Conservation (phyloP, 2,329 filamentous ascomycete species). For the Colletotrichum sojae region DNA sequence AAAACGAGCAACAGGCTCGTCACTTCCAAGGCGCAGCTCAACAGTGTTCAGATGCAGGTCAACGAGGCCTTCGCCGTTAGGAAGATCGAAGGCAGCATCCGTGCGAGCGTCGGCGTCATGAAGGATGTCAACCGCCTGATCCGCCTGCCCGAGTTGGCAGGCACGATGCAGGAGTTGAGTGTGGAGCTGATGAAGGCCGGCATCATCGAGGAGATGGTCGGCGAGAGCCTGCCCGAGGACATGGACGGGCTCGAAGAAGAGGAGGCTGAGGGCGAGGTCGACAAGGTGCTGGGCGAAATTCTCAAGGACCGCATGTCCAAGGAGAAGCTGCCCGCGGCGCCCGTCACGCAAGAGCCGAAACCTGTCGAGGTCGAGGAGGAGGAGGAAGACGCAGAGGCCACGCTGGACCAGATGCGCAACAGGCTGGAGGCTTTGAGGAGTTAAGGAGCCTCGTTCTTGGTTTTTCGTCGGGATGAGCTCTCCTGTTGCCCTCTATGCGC, state of each 20-base stretch:
- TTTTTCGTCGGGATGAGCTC: not conserved
- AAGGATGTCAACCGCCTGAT: conserved; percentile 93
- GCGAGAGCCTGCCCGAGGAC: conserved; percentile 85
- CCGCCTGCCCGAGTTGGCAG: conserved; percentile 85
- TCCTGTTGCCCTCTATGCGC: not conserved
- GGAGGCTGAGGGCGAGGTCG: conserved; percentile 84
- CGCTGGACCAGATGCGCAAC: conserved; percentile 95
- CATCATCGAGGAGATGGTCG: conserved; percentile 98
- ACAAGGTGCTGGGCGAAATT: conserved; percentile 93
- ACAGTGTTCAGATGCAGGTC: conserved; percentile 96
- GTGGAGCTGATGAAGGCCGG: conserved; percentile 93
- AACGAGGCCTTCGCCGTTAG: conserved; percentile 95
- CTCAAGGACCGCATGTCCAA: conserved; percentile 82
- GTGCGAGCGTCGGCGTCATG: conserved; percentile 92
- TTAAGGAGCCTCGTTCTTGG: conserved; percentile 55
- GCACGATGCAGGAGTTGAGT: conserved; percentile 90
- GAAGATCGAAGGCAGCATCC: conserved; percentile 95
- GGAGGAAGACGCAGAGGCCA: conserved; percentile 89
- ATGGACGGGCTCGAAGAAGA: conserved; percentile 79
- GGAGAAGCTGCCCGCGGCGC: conserved; percentile 71
- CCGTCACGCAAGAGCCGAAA: conserved; percentile 67
- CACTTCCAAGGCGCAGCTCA: conserved; percentile 92
- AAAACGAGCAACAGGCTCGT: conserved; percentile 81
- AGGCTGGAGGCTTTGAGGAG: conserved; percentile 92
- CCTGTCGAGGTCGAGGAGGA: conserved; percentile 69